Evolutionary conservation across 768 basidiomycete species (phyloP), one percentile per base, ranked within the genome.

Genomic region (Leucosporidium yakuticum): DNA sequence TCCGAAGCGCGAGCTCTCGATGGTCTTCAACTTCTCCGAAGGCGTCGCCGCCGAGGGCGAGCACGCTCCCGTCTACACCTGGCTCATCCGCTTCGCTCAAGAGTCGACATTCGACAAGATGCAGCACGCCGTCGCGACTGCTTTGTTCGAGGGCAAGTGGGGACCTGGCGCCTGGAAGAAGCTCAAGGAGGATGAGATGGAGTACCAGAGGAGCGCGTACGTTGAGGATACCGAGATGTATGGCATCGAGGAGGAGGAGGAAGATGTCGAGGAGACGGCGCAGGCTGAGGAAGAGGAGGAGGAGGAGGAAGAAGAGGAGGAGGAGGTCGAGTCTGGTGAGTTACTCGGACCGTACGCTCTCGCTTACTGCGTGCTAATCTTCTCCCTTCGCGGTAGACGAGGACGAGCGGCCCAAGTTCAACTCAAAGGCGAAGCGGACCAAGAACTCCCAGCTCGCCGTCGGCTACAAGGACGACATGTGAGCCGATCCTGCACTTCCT

Each of bases 401-500:
- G 6, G 81, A 80, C 0, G 80, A 85, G 6, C 17, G 32, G 83
- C 68, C 49, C 9, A 49, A 84, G 61, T 83, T 83, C 29, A 78
- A 78, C 58, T 77, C 76, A 53, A 73, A 27, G 73, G 72, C 12
- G 70, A 77, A 57, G 73, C 73, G 32, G 73, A 69, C 73, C 20
- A 76, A 75, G 60, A 98, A 98, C 78, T 89, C 90, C 8, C 89
- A 91, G 70, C 83, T 98, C 48, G 90, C 90, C 5, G 87, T 98
- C 50, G 95, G 95, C 17, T 94, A 96, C 83, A 92, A 91, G 80
- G 90, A 92, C 68, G 93, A 96, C 75, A 84, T 94, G 34, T 57
- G 55, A 57, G 55, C 32, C 93, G 17, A 96, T 91, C 75, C 93
- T 97, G 87, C 91, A 47, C 29, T 31, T 57, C 87, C 93, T 55